Evolutionary conservation across 2,329 filamentous ascomycete genomes (phyloP), one percentile per base, ranked within the genome.

Genomic region (Microdochium bolleyi): DNA sequence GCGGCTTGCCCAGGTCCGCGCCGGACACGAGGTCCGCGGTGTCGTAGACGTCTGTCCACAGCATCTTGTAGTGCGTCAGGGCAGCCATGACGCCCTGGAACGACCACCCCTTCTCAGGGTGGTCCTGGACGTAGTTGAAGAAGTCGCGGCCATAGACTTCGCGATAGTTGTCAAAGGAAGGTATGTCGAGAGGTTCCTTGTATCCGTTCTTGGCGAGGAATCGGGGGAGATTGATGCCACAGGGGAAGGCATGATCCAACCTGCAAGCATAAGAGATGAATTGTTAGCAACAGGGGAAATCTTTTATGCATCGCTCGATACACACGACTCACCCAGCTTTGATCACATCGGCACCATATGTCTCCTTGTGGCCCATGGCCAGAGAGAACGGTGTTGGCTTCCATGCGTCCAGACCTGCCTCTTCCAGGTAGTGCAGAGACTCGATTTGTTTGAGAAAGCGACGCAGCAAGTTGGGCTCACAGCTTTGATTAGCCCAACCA

Each of bases 11-110:
- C 21, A 62, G 44, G 2, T 60, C 60, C 1, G 61, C 60, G 0
- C 62, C 61, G 0, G 61, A 52, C 3, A 65, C n/a, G 2, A 64
- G 54, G 2, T 56, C 37, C 2, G 22, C 49, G 2, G 61, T 64
- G 50, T 64, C 59, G 49, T 60, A 64, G 46, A 61, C 59, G 7
- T 61, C 49, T 1, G 62, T 56, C 62, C 63, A 65, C 19, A 55
- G 53, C 37, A 58, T 51, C 44, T 62, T 61, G 10, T 57, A 55
- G 32, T 52, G 56, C 1, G 54, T 50, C 55, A 57, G 59, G 34
- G 50, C 53, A 2, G 16, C 55, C 61, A 65, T 64, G 38, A 44
- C 62, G 49, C 61, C 62, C 13, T 57, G 60, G 52, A 63, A 61
- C 24, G 44, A 55, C 11, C 58, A 54, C n/a, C 61, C 59, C 5